A percentile compares a stretch with the other conserved stretches of the same genome.
These are phyloP conservation scores for Schizophyllum commune DNA, from an alignment of 1,284 basidiomycete genomes.

Conservation along the genomic window DNA sequence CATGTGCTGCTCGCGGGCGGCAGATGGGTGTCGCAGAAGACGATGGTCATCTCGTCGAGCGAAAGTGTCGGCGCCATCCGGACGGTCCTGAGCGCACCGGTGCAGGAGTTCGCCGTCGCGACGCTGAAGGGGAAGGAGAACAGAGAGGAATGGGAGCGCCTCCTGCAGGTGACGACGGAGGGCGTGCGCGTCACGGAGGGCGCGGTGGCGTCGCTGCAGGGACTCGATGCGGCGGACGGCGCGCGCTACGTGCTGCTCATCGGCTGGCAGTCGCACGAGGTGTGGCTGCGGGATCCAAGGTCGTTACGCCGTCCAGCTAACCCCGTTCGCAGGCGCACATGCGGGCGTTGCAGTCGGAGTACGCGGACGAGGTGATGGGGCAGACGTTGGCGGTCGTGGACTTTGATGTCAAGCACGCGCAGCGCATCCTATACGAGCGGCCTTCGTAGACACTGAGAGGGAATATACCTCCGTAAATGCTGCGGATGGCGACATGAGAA, in stretches of 20 bases:
- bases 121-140: neutral
- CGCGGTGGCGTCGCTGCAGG: neutral
- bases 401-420: neutral
- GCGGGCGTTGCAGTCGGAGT: neutral
- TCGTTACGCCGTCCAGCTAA: neutral
- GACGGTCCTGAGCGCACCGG: neutral
- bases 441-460: neutral
- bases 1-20: neutral
- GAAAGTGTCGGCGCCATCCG: neutral
- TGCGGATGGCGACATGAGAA: too few species aligned
- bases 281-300: neutral
- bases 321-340: neutral
- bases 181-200: neutral
- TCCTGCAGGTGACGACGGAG: neutral
- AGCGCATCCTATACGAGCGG: neutral
- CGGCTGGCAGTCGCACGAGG: neutral
- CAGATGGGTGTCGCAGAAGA: neutral
- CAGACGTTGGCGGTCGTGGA: neutral
- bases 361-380: neutral
- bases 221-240: neutral
- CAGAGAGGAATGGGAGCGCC: neutral
- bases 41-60: neutral
- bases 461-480: too few species aligned
- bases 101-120: neutral
- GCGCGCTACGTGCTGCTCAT: neutral